These are phyloP conservation scores for Plectosphaerella sp. DNA, from an alignment of 2,329 filamentous ascomycete species.

Conservation along the genomic window DNA sequence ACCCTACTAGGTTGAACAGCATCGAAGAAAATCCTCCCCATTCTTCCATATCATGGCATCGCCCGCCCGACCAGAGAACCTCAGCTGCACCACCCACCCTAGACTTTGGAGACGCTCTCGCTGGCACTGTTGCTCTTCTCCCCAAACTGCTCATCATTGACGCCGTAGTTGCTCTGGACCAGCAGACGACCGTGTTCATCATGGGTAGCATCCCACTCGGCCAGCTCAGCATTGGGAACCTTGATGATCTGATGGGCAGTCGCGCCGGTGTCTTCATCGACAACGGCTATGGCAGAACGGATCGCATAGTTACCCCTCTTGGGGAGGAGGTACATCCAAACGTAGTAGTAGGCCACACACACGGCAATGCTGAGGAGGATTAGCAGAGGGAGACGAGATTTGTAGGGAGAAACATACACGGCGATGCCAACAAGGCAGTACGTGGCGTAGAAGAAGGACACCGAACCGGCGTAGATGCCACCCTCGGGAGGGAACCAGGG, in stretches of 20 bases:
- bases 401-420: conserved; percentile 35
- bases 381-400: neutral
- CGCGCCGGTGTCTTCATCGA: conserved; percentile 42
- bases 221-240: conserved; percentile 44
- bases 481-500: conserved; percentile 66
- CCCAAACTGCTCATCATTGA: neutral
- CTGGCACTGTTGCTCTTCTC: neutral
- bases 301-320: conserved; percentile 46
- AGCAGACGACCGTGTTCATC: conserved; percentile 35
- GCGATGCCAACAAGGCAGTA: conserved; percentile 62
- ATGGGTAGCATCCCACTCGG: conserved; percentile 53
- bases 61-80: no score
- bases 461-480: conserved; percentile 56
- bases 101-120: neutral
- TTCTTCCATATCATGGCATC: no score
- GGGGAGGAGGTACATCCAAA: conserved; percentile 55
- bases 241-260: conserved; percentile 44
- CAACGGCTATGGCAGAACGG: conserved; percentile 46
- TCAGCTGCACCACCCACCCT: neutral
- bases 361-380: conserved; percentile 34
- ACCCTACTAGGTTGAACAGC: no score
- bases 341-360: conserved; percentile 53
- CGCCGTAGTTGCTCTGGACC: neutral
- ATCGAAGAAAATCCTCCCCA: no score
- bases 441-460: conserved; percentile 71